Conservation (phyloP, 2,329 filamentous ascomycete genomes). For the Proliferodiscus dingleyae region DNA sequence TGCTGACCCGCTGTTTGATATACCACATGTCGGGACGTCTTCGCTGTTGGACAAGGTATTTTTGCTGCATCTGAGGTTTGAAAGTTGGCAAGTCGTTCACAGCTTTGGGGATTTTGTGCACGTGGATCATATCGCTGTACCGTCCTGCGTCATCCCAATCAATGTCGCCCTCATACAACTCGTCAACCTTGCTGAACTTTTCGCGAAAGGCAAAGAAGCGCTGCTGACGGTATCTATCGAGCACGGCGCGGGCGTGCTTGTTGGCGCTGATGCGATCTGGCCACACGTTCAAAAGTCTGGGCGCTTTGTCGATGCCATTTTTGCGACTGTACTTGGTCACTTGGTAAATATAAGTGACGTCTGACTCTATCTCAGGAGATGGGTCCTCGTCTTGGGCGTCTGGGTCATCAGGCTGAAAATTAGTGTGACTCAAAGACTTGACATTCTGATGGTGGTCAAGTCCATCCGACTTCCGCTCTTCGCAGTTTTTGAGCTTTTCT, state of each 20-base stretch:
- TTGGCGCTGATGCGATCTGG: not conserved
- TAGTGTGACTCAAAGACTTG: not conserved
- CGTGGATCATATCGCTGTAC: not conserved
- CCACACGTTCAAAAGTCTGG: not conserved
- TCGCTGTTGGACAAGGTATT: not conserved
- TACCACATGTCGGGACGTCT: fast-evolving
- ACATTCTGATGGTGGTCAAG: not conserved
- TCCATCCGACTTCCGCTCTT: too few relatives aligned
- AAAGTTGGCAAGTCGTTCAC: not conserved
- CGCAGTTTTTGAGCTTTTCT: too few relatives aligned
- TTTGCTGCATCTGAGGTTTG: not conserved
- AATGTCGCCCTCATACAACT: not conserved
- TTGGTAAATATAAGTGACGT: not conserved
- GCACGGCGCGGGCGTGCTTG: not conserved
- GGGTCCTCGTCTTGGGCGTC: not conserved
- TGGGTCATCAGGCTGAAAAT: not conserved
- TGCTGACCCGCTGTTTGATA: too few relatives aligned
- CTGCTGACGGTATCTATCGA: not conserved
- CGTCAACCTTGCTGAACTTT: not conserved
- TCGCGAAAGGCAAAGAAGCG: not conserved
- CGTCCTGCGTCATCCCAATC: not conserved
- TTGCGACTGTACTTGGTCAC: not conserved
- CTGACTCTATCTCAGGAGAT: not conserved
- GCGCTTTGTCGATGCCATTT: not conserved
- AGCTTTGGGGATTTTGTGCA: not conserved